These are phyloP conservation scores for Drosera capensis DNA, from an alignment of 148 eudicot genomes.

Conservation along the genomic window DNA sequence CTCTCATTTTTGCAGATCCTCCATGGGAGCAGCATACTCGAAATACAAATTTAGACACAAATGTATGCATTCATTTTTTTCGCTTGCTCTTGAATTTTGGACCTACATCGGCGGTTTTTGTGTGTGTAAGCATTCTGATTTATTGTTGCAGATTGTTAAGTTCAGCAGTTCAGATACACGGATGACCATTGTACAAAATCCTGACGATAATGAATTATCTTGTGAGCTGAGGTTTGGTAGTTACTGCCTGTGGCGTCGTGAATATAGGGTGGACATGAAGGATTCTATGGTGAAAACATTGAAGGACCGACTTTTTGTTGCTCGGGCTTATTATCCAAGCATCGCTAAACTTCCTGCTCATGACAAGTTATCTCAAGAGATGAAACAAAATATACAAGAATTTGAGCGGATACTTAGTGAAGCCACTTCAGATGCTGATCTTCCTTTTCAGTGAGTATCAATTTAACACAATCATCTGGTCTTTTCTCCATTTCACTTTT, in stretches of 20 bases:
- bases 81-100: neutral
- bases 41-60: conserved; percentile 12
- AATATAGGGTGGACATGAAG: conserved; percentile 58
- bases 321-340: conserved; percentile 97
- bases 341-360: conserved; percentile 77
- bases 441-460: conserved; percentile 61
- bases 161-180: conserved; percentile 13
- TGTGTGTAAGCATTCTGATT: neutral
- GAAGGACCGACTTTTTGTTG: conserved; percentile 82
- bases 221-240: conserved; percentile 84
- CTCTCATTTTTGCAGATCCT: conserved; percentile 17
- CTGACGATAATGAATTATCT: conserved; percentile 37
- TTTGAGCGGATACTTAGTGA: conserved; percentile 86
- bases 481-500: neutral
- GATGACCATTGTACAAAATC: conserved; percentile 10
- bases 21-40: conserved; percentile 16
- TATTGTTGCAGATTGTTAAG: conserved; percentile 26
- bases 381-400: conserved; percentile 91
- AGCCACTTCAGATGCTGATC: conserved; percentile 73
- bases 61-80: conserved; percentile 18
- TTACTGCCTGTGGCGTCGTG: conserved; percentile 80
- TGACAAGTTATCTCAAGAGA: conserved; percentile 62
- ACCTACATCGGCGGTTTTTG: neutral
- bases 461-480: neutral
- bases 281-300: conserved; percentile 61